A percentile compares a stretch with the other conserved stretches of the same genome.
phyloP scores from a whole-genome alignment of 306 rosid genomes.

The Pueraria montana region DNA sequence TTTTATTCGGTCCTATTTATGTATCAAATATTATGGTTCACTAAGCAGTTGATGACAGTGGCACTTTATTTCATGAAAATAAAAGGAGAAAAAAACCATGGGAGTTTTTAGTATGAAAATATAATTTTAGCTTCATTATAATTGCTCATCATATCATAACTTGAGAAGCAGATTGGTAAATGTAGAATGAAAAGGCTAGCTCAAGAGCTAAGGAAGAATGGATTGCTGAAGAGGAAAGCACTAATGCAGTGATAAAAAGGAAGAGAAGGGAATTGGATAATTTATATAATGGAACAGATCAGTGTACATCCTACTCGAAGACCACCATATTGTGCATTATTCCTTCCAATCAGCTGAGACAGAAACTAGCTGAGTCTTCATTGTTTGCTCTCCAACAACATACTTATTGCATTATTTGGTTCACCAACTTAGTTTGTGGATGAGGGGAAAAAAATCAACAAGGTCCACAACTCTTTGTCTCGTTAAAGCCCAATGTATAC shows the following conservation, averaged over 20 bases:
- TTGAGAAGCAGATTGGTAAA: neutral
- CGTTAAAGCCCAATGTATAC: conserved; percentile 32
- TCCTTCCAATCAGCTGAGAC: conserved; percentile 26
- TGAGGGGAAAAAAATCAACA: conserved; percentile 4
- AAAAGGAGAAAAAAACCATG: no score
- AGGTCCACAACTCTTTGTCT: conserved; percentile 56
- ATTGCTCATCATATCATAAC: neutral
- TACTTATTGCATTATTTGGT: conserved; percentile 38
- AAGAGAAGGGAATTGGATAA: conserved; percentile 57
- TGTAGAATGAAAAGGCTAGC: conserved; percentile 11
- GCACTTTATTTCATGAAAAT: no score
- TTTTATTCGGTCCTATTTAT: no score
- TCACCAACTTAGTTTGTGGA: conserved; percentile 40
- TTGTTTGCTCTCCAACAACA: conserved; percentile 42
- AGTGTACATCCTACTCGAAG: conserved; percentile 75
- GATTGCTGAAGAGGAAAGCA: conserved; percentile 89
- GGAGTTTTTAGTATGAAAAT: no score
- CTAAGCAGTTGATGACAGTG: neutral
- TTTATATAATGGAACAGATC: conserved; percentile 55
- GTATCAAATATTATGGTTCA: neutral
- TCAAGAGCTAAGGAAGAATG: conserved; percentile 44
- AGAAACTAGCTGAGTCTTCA: conserved; percentile 20
- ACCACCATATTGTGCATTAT: conserved; percentile 61
- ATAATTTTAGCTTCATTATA: neutral
- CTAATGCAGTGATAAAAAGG: conserved; percentile 38